These are phyloP conservation scores for Plasmodium gaboni DNA, from an alignment of 169 alveolate genomes.

Conservation along the genomic window DNA sequence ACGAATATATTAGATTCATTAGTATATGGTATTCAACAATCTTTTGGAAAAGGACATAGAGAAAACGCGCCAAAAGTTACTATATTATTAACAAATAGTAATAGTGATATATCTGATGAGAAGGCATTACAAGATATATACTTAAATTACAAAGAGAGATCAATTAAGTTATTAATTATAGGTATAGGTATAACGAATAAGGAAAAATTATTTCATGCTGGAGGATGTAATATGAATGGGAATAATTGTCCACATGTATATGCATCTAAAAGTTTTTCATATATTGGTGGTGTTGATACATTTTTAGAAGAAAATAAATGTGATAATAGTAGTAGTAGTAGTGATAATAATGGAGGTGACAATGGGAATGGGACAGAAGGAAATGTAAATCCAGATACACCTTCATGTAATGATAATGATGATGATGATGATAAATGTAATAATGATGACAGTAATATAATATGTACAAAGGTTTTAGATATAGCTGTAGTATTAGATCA, in stretches of 20 bases:
- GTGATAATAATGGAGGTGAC: not conserved
- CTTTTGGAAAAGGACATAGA: slow-evolving; percentile 57
- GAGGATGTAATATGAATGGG: slow-evolving; percentile 29
- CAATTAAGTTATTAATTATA: slow-evolving; percentile 36
- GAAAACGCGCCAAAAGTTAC: slow-evolving; percentile 58
- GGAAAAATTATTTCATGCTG: slow-evolving; percentile 29
- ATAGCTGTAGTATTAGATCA: slow-evolving; percentile 69
- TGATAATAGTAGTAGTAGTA: not conserved
- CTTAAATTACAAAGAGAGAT: slow-evolving; percentile 30
- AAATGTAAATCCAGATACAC: slow-evolving; percentile 2
- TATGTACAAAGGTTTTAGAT: slow-evolving; percentile 60
- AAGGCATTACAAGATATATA: slow-evolving; percentile 10
- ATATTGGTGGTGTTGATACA: slow-evolving; percentile 5
- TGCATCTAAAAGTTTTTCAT: slow-evolving; percentile 18
- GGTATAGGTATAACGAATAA: slow-evolving; percentile 14
- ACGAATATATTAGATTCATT: slow-evolving; percentile 42
- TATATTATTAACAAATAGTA: slow-evolving; percentile 45
- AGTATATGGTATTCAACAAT: slow-evolving; percentile 40
- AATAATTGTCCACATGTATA: slow-evolving; percentile 39
- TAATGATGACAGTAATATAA: slow-evolving; percentile 15
- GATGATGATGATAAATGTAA: slow-evolving; percentile 59
- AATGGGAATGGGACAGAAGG: not conserved
- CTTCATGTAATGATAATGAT: slow-evolving; percentile 45
- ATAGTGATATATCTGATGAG: slow-evolving; percentile 46
- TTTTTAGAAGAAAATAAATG: slow-evolving; percentile 33